Percentiles rank a stretch among this genome's conserved stretches.
Conservation (phyloP, 805 yeast species). For the Spathaspora passalidarum region DNA sequence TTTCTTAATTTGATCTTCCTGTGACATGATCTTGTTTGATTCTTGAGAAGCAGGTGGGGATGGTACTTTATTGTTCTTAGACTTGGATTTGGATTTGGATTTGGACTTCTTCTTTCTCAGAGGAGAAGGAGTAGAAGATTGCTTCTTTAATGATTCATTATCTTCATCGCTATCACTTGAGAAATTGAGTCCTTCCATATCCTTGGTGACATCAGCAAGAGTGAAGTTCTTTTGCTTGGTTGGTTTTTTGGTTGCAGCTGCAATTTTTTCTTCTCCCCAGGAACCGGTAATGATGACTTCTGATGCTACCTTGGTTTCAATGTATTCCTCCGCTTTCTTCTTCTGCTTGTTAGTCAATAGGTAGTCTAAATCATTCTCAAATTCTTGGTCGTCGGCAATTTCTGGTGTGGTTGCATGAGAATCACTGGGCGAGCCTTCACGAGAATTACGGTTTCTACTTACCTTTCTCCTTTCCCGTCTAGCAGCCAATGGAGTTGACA, state of each 20-base stretch:
- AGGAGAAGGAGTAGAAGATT: not conserved
- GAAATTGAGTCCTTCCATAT: slow-evolving; percentile 23
- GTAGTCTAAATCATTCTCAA: slow-evolving; percentile 30
- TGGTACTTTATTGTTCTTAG: not conserved
- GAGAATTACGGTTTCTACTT: slow-evolving; percentile 1
- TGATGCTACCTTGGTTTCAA: not conserved
- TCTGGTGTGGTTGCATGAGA: slow-evolving; percentile 2
- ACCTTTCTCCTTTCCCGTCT: slow-evolving; percentile 1
- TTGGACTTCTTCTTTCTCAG: slow-evolving; percentile 2
- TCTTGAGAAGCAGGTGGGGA: not conserved
- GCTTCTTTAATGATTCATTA: not conserved
- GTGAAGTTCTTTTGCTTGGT: slow-evolving; percentile 11
- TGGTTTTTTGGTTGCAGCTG: not conserved
- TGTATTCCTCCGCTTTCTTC: not conserved
- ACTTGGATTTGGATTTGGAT: not conserved
- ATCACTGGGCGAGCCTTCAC: not conserved
- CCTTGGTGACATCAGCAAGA: slow-evolving; percentile 24
- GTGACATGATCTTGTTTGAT: not conserved
- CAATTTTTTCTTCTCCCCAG: not conserved
- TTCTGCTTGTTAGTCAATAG: slow-evolving; percentile 16
- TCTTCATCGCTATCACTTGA: slow-evolving; percentile 24
- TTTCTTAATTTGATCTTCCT: not conserved
- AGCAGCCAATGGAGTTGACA: not conserved
- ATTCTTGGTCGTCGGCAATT: slow-evolving; percentile 10
- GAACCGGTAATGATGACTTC: not conserved